These are phyloP conservation scores for Rhizopus stolonifer DNA, from an alignment of 371 early-diverging fungal species.

Conservation along the genomic window DNA sequence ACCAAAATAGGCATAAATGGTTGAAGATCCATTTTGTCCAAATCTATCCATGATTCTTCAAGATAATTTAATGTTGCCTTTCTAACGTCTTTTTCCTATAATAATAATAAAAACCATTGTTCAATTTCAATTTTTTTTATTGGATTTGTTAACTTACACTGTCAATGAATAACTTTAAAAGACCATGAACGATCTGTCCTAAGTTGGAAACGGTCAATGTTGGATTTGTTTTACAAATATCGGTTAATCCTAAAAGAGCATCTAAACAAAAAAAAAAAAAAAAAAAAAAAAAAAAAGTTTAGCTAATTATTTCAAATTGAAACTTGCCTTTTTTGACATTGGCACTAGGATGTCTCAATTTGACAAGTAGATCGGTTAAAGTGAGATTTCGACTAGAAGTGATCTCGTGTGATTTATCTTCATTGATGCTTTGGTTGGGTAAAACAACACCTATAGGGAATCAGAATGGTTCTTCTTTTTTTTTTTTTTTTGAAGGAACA, in stretches of 20 bases:
- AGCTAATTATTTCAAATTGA: neutral
- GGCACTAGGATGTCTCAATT: slow-evolving; percentile 78
- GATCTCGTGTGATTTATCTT: slow-evolving; percentile 68
- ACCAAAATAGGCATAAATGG: slow-evolving; percentile 79
- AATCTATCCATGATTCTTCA: slow-evolving; percentile 26
- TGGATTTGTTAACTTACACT: slow-evolving; percentile 44
- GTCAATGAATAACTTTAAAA: slow-evolving; percentile 62
- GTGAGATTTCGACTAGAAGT: slow-evolving; percentile 76
- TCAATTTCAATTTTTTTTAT: too few relatives aligned
- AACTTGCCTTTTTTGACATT: slow-evolving; percentile 67
- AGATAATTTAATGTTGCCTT: slow-evolving; percentile 38
- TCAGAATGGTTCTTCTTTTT: neutral
- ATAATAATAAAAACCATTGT: neutral
- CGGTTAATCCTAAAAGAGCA: slow-evolving; percentile 68
- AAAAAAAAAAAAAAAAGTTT: neutral
- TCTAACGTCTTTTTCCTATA: slow-evolving; percentile 53
- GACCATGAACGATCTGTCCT: slow-evolving; percentile 62
- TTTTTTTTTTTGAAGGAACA: neutral
- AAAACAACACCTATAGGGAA: slow-evolving; percentile 66
- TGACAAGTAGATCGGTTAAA: slow-evolving; percentile 69
- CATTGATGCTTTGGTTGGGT: slow-evolving; percentile 73
- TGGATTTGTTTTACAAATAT: slow-evolving; percentile 63
- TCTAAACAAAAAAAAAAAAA: slow-evolving; percentile 42
- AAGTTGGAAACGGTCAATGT: slow-evolving; percentile 58
- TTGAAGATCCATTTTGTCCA: slow-evolving; percentile 59